Percentiles rank a stretch among this genome's conserved stretches.
phyloP scores from a whole-genome alignment of 176 grass and related monocot species.

The Elymus sibiricus region DNA sequence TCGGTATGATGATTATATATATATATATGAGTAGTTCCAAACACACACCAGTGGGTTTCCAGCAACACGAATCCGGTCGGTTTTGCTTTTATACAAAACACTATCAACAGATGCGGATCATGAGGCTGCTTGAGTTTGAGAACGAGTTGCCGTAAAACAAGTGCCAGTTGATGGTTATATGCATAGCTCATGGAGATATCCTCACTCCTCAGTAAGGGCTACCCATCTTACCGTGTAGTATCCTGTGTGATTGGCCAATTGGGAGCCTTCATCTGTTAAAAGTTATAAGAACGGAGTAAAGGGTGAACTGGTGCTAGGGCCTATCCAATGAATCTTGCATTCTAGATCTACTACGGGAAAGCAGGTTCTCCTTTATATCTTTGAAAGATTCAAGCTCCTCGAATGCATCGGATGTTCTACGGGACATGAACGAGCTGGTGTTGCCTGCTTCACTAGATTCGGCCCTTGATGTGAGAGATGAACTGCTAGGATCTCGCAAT shows the following conservation, averaged over 20 bases:
- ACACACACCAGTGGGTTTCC: not conserved
- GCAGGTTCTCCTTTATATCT: slow-evolving; percentile 66
- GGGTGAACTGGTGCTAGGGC: slow-evolving; percentile 9
- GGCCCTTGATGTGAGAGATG: slow-evolving; percentile 53
- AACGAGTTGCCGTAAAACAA: slow-evolving; percentile 9
- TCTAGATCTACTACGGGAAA: slow-evolving; percentile 56
- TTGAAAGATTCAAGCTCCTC: slow-evolving; percentile 80
- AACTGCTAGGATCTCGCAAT: slow-evolving; percentile 64
- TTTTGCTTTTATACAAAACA: slow-evolving; percentile 32
- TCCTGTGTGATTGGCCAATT: not conserved
- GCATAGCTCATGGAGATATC: slow-evolving; percentile 2
- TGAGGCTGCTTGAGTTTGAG: slow-evolving; percentile 6
- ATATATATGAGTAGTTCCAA: slow-evolving; percentile 13
- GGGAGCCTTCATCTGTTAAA: not conserved
- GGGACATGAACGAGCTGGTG: slow-evolving; percentile 67
- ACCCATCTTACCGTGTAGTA: slow-evolving; percentile 15
- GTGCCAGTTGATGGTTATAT: slow-evolving; percentile 32
- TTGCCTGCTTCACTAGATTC: slow-evolving; percentile 49
- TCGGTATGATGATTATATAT: not conserved
- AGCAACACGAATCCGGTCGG: slow-evolving; percentile 11
- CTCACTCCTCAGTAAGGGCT: not conserved
- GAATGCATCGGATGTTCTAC: slow-evolving; percentile 69
- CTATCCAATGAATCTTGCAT: slow-evolving; percentile 45
- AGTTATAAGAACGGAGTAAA: not conserved
- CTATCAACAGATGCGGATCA: slow-evolving; percentile 22